Percentiles rank a stretch among this genome's conserved stretches.
Evolutionary conservation across 148 eudicot species (phyloP).

Genomic region (Rhododendron kiyosumense): DNA sequence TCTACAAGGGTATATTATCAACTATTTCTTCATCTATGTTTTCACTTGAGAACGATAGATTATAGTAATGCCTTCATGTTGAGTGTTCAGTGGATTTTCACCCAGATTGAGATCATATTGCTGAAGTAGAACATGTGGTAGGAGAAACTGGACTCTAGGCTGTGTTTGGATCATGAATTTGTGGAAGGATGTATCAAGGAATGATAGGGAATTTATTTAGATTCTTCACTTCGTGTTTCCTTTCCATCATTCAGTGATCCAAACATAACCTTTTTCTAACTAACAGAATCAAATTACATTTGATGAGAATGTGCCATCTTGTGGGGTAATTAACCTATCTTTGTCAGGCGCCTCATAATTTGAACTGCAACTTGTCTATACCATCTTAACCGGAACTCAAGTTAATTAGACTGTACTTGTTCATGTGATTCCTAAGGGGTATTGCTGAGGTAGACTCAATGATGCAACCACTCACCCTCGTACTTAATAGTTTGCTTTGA

Average conservation of each 20-base stretch:
- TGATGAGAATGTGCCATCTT: neutral
- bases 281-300: neutral
- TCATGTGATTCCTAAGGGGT: neutral
- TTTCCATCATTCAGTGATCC: neutral
- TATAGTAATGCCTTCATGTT: neutral
- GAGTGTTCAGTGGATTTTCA: neutral
- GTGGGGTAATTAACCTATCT: neutral
- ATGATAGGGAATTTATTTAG: neutral
- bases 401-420: neutral
- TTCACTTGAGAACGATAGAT: neutral
- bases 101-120: neutral
- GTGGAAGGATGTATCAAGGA: neutral
- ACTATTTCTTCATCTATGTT: neutral
- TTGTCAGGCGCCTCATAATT: neutral
- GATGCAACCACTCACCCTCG: neutral
- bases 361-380: neutral
- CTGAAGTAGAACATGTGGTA: neutral
- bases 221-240: neutral
- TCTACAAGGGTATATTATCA: slow-evolving; percentile 22
- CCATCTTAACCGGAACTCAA: neutral
- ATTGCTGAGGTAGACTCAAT: neutral
- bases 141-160: neutral
- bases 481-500: neutral
- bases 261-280: neutral
- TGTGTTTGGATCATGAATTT: neutral